phyloP scores from a whole-genome alignment of 306 rosid species.

The Vicia faba region DNA sequence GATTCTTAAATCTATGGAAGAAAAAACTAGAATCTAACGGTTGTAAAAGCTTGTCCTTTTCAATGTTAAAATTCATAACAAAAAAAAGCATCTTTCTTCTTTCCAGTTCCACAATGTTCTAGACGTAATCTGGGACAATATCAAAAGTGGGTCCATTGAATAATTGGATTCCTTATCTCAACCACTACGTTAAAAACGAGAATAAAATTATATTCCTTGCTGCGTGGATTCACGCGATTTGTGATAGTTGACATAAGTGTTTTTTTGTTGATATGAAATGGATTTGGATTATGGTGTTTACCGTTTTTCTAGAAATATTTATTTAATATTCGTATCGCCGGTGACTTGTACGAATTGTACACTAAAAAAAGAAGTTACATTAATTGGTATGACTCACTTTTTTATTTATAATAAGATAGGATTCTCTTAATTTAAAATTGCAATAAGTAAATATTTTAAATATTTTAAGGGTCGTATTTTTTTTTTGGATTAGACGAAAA shows the following conservation, averaged over 20 bases:
- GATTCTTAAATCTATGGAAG: conserved; percentile 67
- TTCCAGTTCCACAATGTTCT: conserved; percentile 34
- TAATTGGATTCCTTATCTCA: conserved; percentile 69
- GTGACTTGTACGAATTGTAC: conserved; percentile 22
- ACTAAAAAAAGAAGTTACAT: not conserved
- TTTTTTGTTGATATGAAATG: not conserved
- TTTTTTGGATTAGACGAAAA: no score
- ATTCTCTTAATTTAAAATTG: not conserved
- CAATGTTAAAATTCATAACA: not conserved
- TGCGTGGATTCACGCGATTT: conserved; percentile 41
- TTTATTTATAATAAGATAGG: not conserved
- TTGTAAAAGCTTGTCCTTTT: conserved; percentile 60
- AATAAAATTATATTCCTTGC: not conserved
- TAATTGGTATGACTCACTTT: not conserved
- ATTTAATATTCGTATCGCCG: not conserved
- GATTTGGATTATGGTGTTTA: not conserved
- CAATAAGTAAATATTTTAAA: no score
- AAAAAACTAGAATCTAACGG: conserved; percentile 62
- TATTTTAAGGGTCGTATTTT: no score
- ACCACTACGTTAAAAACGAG: conserved; percentile 29
- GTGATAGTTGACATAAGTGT: not conserved
- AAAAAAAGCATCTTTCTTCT: conserved; percentile 57
- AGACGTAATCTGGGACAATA: conserved; percentile 54
- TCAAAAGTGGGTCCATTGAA: conserved; percentile 49
- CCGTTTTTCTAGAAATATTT: not conserved